A percentile compares a stretch with the other conserved stretches of the same genome.
Evolutionary conservation across 805 yeast genomes (phyloP).

Genomic region (Suhomyces prunicola): DNA sequence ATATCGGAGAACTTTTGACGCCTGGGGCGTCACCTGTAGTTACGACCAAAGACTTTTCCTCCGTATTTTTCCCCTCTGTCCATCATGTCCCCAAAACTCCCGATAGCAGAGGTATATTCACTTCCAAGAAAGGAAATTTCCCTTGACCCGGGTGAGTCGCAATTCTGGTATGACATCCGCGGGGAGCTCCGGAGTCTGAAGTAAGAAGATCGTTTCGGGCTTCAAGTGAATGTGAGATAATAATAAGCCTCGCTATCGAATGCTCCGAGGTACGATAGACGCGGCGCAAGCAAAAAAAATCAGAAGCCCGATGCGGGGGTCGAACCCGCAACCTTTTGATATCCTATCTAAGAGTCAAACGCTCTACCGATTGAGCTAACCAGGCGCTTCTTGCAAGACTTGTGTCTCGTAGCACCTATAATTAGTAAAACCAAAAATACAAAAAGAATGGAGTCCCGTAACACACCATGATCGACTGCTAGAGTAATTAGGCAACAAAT

Average conservation of each 20-base stretch:
- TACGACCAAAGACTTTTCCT: neutral
- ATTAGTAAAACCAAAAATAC: neutral
- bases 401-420: neutral
- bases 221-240: neutral
- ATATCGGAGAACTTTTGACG: neutral
- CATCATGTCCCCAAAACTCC: neutral
- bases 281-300: neutral
- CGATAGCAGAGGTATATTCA: neutral
- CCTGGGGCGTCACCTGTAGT: neutral
- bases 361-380: slow-evolving; percentile 14
- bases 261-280: neutral
- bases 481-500: too few species aligned
- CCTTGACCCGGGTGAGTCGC: slow-evolving; percentile 2
- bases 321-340: slow-evolving; percentile 19
- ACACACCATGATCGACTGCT: too few species aligned
- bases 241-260: neutral
- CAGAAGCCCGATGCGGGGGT: slow-evolving; percentile 17
- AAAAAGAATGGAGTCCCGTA: too few species aligned
- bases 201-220: neutral
- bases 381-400: slow-evolving; percentile 4
- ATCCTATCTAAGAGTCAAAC: slow-evolving; percentile 11
- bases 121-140: slow-evolving; percentile 2
- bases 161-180: neutral
- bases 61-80: neutral
- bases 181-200: neutral